phyloP scores from a whole-genome alignment of 2,329 filamentous ascomycete species.

The Ceratocystiopsis minuta region DNA sequence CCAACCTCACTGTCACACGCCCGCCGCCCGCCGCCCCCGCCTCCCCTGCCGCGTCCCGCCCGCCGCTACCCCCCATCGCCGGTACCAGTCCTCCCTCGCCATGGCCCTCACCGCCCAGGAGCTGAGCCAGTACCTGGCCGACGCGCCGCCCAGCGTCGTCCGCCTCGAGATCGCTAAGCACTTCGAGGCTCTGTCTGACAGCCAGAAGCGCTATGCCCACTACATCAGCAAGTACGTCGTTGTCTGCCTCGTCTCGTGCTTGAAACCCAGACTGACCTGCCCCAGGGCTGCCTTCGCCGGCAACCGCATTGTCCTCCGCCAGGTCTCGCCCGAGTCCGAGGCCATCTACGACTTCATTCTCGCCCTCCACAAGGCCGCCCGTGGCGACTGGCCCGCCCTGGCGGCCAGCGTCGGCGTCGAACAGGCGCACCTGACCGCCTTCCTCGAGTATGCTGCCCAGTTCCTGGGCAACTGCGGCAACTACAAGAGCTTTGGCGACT shows the following conservation, averaged over 20 bases:
- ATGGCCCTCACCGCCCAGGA: conserved; percentile 40
- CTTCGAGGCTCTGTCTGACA: conserved; percentile 58
- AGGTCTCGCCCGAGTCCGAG: conserved; percentile 68
- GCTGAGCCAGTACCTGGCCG: conserved; percentile 66
- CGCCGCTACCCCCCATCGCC: conserved; percentile 7
- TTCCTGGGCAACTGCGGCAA: conserved; percentile 70
- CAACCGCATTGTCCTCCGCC: conserved; percentile 59
- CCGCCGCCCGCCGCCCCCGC: no score
- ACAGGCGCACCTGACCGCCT: conserved; percentile 44
- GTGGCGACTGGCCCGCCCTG: conserved; percentile 54
- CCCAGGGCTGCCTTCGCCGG: conserved; percentile 58
- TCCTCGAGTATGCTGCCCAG: conserved; percentile 61
- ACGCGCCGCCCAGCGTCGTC: conserved; percentile 77
- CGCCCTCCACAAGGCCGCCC: conserved; percentile 44
- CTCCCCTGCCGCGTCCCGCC: no score
- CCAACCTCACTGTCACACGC: no score
- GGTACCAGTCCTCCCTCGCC: not conserved
- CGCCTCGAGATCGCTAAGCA: conserved; percentile 81
- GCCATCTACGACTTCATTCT: conserved; percentile 68
- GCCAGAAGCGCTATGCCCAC: conserved; percentile 82
- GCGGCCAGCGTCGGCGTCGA: conserved; percentile 46
- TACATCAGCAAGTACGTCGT: conserved; percentile 54
- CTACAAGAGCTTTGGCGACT: conserved; percentile 75
- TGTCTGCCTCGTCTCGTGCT: not conserved
- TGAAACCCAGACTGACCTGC: conserved; percentile 1